Conservation (phyloP, 2,329 filamentous ascomycete species). For the Aspergillus brasiliensis region DNA sequence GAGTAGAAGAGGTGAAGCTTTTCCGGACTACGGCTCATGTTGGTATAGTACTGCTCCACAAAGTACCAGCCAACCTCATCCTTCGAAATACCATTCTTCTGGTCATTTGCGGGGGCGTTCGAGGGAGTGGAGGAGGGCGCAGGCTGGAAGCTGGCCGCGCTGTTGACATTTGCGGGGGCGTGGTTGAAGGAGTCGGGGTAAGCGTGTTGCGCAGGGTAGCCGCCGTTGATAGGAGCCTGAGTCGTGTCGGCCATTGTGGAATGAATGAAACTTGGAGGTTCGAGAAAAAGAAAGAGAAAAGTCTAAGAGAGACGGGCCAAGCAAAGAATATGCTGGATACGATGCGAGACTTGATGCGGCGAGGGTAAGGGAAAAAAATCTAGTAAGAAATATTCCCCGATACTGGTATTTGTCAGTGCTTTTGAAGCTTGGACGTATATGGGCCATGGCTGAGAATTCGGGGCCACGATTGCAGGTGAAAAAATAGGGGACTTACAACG, state of each 20-base stretch:
- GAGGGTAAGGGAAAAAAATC: constrained; percentile 18
- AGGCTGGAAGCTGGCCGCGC: constrained; percentile 42
- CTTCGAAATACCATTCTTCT: constrained; percentile 62
- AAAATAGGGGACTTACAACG: constrained; percentile 5
- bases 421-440: constrained; percentile 3
- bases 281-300: constrained; percentile 6
- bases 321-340: constrained; percentile 10
- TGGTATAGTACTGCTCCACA: constrained; percentile 99
- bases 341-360: constrained; percentile 21
- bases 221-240: constrained; percentile 46
- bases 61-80: constrained; percentile 99
- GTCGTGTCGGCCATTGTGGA: constrained; percentile 44
- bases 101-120: constrained; percentile 40
- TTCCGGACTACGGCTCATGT: constrained; percentile 88
- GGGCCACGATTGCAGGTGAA: neutral
- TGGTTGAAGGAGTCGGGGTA: constrained; percentile 43
- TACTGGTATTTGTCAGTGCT: constrained; percentile 24
- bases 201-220: constrained; percentile 42
- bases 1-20: constrained; percentile 96
- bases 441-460: neutral
- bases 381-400: constrained; percentile 24
- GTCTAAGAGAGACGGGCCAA: constrained; percentile 8
- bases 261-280: constrained; percentile 17
- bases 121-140: constrained; percentile 43
- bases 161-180: constrained; percentile 37